Percentiles rank a stretch among this genome's conserved stretches.
Evolutionary conservation across 148 eudicot genomes (phyloP).

Genomic region (Camellia sinensis): DNA sequence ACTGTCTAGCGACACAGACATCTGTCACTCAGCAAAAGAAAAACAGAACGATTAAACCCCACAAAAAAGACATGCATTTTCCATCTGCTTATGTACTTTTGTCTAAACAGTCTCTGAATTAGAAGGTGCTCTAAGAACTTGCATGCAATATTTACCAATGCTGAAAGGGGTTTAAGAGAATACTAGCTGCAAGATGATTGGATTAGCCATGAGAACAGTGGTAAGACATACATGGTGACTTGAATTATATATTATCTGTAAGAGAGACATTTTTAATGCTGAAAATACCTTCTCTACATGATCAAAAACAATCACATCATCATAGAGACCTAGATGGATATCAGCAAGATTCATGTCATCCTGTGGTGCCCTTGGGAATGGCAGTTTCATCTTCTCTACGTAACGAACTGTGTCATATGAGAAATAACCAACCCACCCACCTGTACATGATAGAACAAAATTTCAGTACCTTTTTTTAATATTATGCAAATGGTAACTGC

Average conservation of each 20-base stretch:
- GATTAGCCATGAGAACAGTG: background rate
- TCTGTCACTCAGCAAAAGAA: background rate
- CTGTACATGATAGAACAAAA: conserved; percentile 26
- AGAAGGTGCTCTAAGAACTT: background rate
- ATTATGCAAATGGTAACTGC: background rate
- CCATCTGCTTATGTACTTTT: conserved; percentile 1
- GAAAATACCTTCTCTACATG: conserved; percentile 48
- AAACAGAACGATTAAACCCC: too few relatives aligned
- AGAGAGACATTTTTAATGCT: background rate
- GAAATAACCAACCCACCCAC: conserved; percentile 68
- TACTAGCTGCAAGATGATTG: background rate
- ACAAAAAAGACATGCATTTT: background rate
- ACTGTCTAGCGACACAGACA: background rate
- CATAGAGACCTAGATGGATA: conserved; percentile 54
- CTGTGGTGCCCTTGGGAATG: conserved; percentile 41
- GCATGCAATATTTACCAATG: background rate
- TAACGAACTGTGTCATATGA: conserved; percentile 62
- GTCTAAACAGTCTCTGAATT: background rate
- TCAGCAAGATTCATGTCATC: conserved; percentile 54
- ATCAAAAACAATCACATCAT: conserved; percentile 54
- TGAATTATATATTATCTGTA: background rate
- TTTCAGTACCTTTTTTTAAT: background rate
- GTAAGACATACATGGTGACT: background rate
- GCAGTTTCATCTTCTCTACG: conserved; percentile 45
- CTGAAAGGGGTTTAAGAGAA: background rate